These are phyloP conservation scores for Pouteria glomerata DNA, from an alignment of 148 eudicot genomes.

Conservation along the genomic window DNA sequence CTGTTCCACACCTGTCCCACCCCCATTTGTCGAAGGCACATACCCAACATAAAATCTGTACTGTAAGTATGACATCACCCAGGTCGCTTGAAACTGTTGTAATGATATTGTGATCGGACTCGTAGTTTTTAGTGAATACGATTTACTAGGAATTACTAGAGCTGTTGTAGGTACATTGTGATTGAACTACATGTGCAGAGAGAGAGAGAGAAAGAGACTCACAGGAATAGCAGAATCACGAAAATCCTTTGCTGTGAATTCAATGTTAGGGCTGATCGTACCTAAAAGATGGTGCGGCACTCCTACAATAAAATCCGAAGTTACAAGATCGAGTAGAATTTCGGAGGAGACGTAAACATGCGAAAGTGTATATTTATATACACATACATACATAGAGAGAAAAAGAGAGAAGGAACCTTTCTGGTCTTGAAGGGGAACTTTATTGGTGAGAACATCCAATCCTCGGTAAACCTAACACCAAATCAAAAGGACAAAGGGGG, in stretches of 20 bases:
- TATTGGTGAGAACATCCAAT: slow-evolving; percentile 89
- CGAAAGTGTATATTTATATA: neutral
- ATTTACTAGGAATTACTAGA: too few relatives aligned
- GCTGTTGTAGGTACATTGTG: too few relatives aligned
- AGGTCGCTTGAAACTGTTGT: too few relatives aligned
- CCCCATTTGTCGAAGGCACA: too few relatives aligned
- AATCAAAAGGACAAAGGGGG: too few relatives aligned
- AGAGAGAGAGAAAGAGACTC: slow-evolving; percentile 12
- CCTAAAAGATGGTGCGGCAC: slow-evolving; percentile 90
- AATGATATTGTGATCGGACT: too few relatives aligned
- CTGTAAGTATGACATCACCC: too few relatives aligned
- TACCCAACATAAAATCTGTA: too few relatives aligned
- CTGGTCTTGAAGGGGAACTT: slow-evolving; percentile 68
- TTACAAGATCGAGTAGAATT: neutral
- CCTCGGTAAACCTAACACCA: slow-evolving; percentile 56
- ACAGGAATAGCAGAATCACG: slow-evolving; percentile 75
- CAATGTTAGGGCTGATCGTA: slow-evolving; percentile 64
- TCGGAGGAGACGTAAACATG: neutral
- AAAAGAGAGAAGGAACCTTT: slow-evolving; percentile 39
- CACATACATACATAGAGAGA: neutral
- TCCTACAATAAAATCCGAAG: slow-evolving; percentile 35
- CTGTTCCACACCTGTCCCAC: too few relatives aligned
- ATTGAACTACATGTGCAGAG: too few relatives aligned
- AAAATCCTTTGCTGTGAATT: slow-evolving; percentile 77
- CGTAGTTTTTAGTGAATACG: too few relatives aligned